Base-by-base conservation (phyloP, 2,329 filamentous ascomycete genomes). In the Rhynchosporium secalis region DNA sequence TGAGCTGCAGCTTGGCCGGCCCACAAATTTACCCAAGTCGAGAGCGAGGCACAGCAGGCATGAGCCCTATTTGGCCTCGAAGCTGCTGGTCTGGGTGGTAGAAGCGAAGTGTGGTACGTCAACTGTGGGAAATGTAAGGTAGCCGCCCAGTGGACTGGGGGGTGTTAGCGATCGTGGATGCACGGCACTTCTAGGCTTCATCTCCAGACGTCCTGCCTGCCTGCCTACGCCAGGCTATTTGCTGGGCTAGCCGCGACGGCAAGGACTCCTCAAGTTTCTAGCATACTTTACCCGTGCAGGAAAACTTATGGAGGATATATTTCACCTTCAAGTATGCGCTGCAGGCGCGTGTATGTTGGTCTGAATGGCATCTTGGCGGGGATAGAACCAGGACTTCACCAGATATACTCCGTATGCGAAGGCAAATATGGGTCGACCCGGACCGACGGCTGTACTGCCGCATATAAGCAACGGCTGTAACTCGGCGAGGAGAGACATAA, bases 1-100 rank as follows among this genome's bases (percentile, higher is more conserved):
- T 62, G 55, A 61, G 58, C 28, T 46, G 40, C 57, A 57, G 54
- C 47, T 40, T 51, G 62, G 58, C 65, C 49, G 56, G 59, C 62
- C 64, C 65, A 67, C 67, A 67, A 64, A 47, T 70, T 68, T 68
- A 64, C 62, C 58, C 60, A 63, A 36, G 58, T 54, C 51, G 9
- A 29, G 56, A 49, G 41, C 52, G 68, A 52, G 68, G 68, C 66
- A 67, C 64, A 67, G 69, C 61, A 63, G 55, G 38, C 52, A 63
- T 66, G 64, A 65, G 66, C 63, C 67, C 56, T 60, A 36, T 41
- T 9, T 41, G 68, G 65, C 45, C 64, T 48, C 46, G 9, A 28
- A 62, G 61, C 49, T 26, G 67, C 49, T 62, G 46, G 45, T 45
- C 47, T 54, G 59, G 65, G 68, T 65, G 64, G 63, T 64, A 69